These are phyloP conservation scores for Vicia faba DNA, from an alignment of 306 rosid genomes.

Conservation along the genomic window DNA sequence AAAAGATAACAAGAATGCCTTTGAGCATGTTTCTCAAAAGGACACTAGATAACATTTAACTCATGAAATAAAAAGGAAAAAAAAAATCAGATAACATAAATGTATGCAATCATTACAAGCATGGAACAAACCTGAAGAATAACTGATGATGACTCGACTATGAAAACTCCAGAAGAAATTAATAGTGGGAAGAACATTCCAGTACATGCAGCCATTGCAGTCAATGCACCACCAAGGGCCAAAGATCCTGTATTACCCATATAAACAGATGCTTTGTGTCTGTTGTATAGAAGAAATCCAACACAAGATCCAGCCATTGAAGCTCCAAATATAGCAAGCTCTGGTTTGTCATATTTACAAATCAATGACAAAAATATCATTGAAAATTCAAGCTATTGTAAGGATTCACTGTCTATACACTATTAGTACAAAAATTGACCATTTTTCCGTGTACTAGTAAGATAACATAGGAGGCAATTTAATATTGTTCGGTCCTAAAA, in stretches of 20 bases:
- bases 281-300: conserved; percentile 93
- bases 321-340: conserved; percentile 89
- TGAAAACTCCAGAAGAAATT: conserved; percentile 72
- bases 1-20: neutral
- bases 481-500: neutral
- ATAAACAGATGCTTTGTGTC: conserved; percentile 81
- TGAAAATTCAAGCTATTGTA: conserved; percentile 30
- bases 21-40: conserved; percentile 1
- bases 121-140: conserved; percentile 64
- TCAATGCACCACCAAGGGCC: conserved; percentile 92
- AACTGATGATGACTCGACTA: conserved; percentile 70
- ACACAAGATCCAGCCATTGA: conserved; percentile 99
- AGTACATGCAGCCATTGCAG: conserved; percentile 94
- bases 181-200: conserved; percentile 95
- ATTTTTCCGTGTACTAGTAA: conserved; percentile 22
- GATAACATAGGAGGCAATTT: conserved; percentile 19
- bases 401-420: conserved; percentile 4
- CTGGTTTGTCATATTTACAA: conserved; percentile 51
- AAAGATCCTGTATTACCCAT: conserved; percentile 94
- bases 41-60: neutral
- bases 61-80: neutral
- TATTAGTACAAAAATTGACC: conserved; percentile 8
- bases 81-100: conserved; percentile 14
- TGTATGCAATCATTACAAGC: conserved; percentile 21
- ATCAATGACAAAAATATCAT: conserved; percentile 28